Conservation (phyloP, 352 stramenopile species). For the Aphanomyces cochlioides region DNA sequence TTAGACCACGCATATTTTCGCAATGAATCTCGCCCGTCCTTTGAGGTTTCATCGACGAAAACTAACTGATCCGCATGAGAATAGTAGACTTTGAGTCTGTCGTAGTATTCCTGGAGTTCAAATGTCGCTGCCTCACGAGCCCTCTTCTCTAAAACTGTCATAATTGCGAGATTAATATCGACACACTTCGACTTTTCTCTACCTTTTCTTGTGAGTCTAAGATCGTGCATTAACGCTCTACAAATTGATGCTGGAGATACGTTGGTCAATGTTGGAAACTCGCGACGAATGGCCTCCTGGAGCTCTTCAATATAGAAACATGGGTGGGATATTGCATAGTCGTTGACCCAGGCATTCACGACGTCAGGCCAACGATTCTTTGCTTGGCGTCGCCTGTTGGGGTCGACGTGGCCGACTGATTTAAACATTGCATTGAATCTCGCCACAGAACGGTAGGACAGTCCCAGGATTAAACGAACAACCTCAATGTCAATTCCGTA, state of each 20-base stretch:
- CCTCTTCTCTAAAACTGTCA: conserved; percentile 9
- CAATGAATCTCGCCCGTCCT: conserved; percentile 25
- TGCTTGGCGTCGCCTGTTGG: no score
- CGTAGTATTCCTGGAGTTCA: neutral
- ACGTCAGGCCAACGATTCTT: neutral
- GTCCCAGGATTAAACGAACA: conserved; percentile 26
- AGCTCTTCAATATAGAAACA: conserved; percentile 40
- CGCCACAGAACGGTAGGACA: neutral
- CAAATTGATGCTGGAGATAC: conserved; percentile 31
- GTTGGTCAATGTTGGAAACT: conserved; percentile 21
- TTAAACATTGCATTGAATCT: conserved; percentile 26
- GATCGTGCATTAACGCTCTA: conserved; percentile 15
- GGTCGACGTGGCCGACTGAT: neutral
- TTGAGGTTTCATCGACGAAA: conserved; percentile 33
- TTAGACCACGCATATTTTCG: conserved; percentile 30
- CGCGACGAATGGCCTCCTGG: conserved; percentile 11
- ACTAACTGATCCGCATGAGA: conserved; percentile 28
- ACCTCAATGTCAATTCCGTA: conserved; percentile 27
- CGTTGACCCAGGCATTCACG: conserved; percentile 22
- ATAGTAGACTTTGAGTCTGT: conserved; percentile 28
- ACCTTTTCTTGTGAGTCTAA: neutral
- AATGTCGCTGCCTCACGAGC: neutral
- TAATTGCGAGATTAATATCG: neutral
- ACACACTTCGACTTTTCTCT: neutral
- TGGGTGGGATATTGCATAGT: conserved; percentile 32